Evolutionary conservation across 768 basidiomycete species (phyloP), one percentile per base, ranked within the genome.

Genomic region (Termitomyces titanicus): DNA sequence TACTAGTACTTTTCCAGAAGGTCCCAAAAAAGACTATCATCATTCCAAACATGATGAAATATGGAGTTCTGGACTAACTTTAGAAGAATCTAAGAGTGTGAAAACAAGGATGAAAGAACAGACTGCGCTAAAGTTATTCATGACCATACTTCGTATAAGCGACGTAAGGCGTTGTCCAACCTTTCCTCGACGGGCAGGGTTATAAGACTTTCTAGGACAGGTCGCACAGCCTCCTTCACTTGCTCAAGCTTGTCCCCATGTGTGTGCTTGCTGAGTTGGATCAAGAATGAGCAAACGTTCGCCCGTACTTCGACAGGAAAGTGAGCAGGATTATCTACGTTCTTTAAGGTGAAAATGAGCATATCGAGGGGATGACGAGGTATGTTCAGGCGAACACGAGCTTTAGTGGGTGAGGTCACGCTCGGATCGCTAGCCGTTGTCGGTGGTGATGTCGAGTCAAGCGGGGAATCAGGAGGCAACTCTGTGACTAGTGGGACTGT

Each of bases 231-330:
- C 5, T 78, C 79, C 68, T 84, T 83, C 50, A 91, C 63, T 33
- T 67, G 71, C 24, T 70, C 68, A 53, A 84, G 66, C 29, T 79
- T 75, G 4, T 78, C 76, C 7, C 77, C 78, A 9, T 79, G 66
- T 3, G 74, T 70, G 62, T 84, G 76, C 61, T 79, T 79, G 33
- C 79, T 79, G 18, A 90, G 65, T 59, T 89, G 86, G 38, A 81
- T 75, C 25, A 94, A 70, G 56, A 94, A 77, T 7, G 86, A 80
- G 65, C 89, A 92, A 17, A 84, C 80, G 62, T 94, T 94, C 25
- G 82, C 74, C 45, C 89, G 82, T 54, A 94, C 81, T 72, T 93
- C 92, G 18, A 82, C 71, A n/a, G 86, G 86, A 63, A 84, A 85
- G 57, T 81, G 73, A 56, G 73, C 72, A 0, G 80, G 75, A 59